phyloP scores from a whole-genome alignment of 2,329 filamentous ascomycete species.

The Colletotrichum cordylinicola region DNA sequence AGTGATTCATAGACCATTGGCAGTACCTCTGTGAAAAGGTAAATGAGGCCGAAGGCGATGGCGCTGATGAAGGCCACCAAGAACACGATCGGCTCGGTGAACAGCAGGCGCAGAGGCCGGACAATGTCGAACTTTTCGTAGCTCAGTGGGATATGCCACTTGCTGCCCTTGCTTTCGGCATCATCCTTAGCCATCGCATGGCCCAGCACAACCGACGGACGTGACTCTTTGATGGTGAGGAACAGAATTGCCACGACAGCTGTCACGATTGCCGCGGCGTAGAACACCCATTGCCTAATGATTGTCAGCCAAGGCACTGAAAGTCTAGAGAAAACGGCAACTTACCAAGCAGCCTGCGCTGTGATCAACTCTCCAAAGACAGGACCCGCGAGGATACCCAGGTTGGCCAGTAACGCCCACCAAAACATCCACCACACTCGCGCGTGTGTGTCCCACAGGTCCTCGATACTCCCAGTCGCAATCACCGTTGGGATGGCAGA shows the following conservation, averaged over 20 bases:
- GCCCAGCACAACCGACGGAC: background rate
- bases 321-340: fast-evolving
- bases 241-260: background rate
- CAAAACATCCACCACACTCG: constrained; percentile 7
- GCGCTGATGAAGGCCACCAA: background rate
- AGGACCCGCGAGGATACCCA: background rate
- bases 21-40: constrained; percentile 3
- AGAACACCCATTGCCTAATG: constrained; percentile 3
- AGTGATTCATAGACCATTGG: background rate
- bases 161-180: background rate
- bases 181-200: background rate
- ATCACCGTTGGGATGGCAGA: background rate
- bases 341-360: background rate
- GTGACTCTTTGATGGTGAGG: background rate
- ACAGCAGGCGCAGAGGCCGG: background rate
- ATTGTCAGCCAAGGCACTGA: background rate
- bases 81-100: constrained; percentile 9
- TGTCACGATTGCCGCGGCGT: background rate
- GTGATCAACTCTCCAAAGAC: background rate
- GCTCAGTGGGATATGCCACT: background rate
- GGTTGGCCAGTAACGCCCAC: background rate
- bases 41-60: background rate
- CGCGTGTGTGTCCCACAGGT: background rate
- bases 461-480: constrained; percentile 2
- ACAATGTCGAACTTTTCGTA: background rate